These are phyloP conservation scores for Erigeron philadelphicus DNA, from an alignment of 140 eudicot genomes.

Conservation along the genomic window DNA sequence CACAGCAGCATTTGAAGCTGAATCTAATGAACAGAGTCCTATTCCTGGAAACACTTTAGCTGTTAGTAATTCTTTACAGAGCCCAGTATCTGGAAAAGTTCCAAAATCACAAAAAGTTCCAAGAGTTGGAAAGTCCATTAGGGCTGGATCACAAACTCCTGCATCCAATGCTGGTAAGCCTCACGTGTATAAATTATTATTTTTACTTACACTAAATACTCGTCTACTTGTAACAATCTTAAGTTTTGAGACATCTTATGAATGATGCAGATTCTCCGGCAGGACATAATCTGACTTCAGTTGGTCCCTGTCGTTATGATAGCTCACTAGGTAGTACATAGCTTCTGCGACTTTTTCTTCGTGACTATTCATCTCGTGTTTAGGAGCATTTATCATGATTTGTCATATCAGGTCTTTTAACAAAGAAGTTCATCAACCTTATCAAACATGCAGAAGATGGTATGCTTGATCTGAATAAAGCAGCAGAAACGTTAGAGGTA, in stretches of 20 bases:
- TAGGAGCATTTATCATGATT: slow-evolving; percentile 11
- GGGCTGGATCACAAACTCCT: slow-evolving; percentile 53
- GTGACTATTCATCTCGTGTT: background rate
- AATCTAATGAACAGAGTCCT: slow-evolving; percentile 35
- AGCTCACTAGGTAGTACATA: slow-evolving; percentile 72
- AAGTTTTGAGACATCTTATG: slow-evolving; percentile 9
- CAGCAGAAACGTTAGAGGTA: slow-evolving; percentile 87
- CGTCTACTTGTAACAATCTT: background rate
- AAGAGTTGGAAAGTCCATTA: slow-evolving; percentile 52
- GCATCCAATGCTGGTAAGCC: slow-evolving; percentile 57
- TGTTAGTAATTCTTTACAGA: slow-evolving; percentile 40
- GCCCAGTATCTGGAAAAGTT: slow-evolving; percentile 56
- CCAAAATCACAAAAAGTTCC: slow-evolving; percentile 58
- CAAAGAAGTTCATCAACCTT: slow-evolving; percentile 78
- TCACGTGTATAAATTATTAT: background rate
- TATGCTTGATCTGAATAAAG: slow-evolving; percentile 76
- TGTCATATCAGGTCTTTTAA: slow-evolving; percentile 56
- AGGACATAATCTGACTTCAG: slow-evolving; percentile 75
- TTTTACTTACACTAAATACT: background rate
- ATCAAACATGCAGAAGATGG: slow-evolving; percentile 87
- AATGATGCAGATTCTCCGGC: slow-evolving; percentile 73
- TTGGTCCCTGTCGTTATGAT: slow-evolving; percentile 95
- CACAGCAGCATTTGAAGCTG: slow-evolving; percentile 43
- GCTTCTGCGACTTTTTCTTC: background rate
- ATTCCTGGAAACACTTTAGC: slow-evolving; percentile 38